Percentiles rank a stretch among this genome's conserved stretches.
Evolutionary conservation across 192 early-diverging fungal genomes (phyloP).

Genomic region (Dissophora globulifera): DNA sequence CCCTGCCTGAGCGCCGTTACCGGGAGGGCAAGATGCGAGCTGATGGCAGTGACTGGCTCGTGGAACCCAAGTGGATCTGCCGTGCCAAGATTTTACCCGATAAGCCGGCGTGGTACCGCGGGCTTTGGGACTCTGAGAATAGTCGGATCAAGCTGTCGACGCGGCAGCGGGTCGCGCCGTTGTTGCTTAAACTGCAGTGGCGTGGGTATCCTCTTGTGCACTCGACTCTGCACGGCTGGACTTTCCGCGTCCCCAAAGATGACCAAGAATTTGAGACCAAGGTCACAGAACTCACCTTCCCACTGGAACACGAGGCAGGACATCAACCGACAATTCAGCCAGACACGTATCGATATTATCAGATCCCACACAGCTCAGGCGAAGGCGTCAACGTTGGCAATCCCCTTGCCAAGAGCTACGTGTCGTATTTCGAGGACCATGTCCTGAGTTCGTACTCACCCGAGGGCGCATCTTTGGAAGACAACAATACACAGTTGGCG

Average conservation of each 20-base stretch:
- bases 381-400: slow-evolving; percentile 82
- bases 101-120: slow-evolving; percentile 84
- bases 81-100: slow-evolving; percentile 61
- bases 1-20: slow-evolving; percentile 44
- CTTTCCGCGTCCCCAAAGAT: slow-evolving; percentile 71
- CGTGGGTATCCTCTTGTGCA: slow-evolving; percentile 81
- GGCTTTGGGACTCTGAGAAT: slow-evolving; percentile 72
- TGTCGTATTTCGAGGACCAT: slow-evolving; percentile 81
- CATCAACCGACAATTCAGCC: slow-evolving; percentile 60
- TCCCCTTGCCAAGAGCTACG: slow-evolving; percentile 87
- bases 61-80: slow-evolving; percentile 57
- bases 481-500: slow-evolving; percentile 58
- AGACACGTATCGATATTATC: slow-evolving; percentile 64
- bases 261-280: slow-evolving; percentile 46
- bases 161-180: slow-evolving; percentile 79
- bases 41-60: slow-evolving; percentile 21
- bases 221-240: slow-evolving; percentile 80
- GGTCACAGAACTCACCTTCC: slow-evolving; percentile 20
- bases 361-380: slow-evolving; percentile 90
- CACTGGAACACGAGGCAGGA: slow-evolving; percentile 47
- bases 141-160: slow-evolving; percentile 72
- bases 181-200: slow-evolving; percentile 89
- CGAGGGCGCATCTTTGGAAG: slow-evolving; percentile 6
- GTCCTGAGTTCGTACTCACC: slow-evolving; percentile 76
- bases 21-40: slow-evolving; percentile 51